Base-by-base conservation (phyloP, 805 yeast genomes). In the Candida saitoana region DNA sequence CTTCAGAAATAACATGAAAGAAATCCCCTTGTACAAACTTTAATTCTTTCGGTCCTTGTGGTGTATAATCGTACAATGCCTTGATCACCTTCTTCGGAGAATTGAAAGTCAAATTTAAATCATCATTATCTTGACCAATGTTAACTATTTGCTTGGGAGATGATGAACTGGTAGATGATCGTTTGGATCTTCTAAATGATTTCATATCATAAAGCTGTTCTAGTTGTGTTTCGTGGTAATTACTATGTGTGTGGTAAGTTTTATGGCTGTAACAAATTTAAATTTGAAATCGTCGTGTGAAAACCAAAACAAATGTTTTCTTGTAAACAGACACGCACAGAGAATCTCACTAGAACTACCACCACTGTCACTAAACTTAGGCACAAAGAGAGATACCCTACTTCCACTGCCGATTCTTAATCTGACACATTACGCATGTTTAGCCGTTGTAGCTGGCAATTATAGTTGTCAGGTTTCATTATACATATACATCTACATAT, bases 61-160 rank as follows among this genome's bases (percentile, higher is more conserved):
- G 84, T 34, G 68, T 68, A 62, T 90, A 90, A 55, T 83, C 84
- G 52, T 78, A 80, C 14, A 83, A 65, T 0, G 98, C 97, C 48
- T 80, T 82, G 45, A 93, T 87, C 35, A 87, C 95, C 56, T 84
- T 84, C 46, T 80, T 83, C 3, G 96, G 96, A 3, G 87, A 77
- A 3, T 41, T 34, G 5, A 48, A 43, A 22, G 49, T 61, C 17
- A 42, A 37, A 29, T 50, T 48, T 24, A 31, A 54, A 14, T 42
- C 52, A 12, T 37, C 45, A 14, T 41, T 45, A 34, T 39, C 46
- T 38, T 44, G 56, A 14, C 57, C 44, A 33, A 63, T 58, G 34
- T 66, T 48, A 17, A 67, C 57, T 20, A 68, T 62, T 38, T 60
- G 65, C 47, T 67, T 65, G 37, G 66, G 60, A 22, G 61, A 50